phyloP scores from a whole-genome alignment of 2,329 filamentous ascomycete species.

The Penicillium nordicum region DNA sequence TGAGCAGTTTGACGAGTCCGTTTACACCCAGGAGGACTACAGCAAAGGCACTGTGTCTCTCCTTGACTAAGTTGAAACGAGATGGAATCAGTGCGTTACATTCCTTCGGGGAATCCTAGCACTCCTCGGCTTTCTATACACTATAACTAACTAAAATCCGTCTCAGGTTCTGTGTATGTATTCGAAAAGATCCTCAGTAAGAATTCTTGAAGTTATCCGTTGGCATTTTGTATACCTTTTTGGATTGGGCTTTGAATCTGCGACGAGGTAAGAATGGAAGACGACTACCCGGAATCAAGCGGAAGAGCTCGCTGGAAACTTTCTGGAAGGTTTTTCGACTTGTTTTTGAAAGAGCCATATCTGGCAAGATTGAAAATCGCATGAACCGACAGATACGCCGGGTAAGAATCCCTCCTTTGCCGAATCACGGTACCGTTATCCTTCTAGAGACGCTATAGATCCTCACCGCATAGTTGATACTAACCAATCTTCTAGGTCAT shows the following conservation, averaged over 20 bases:
- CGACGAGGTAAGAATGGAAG: constrained; percentile 19
- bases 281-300: constrained; percentile 7
- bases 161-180: constrained; percentile 14
- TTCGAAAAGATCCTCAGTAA: constrained; percentile 16
- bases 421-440: too few species aligned
- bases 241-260: constrained; percentile 19
- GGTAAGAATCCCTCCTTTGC: constrained; percentile 6
- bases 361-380: constrained; percentile 13
- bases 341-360: constrained; percentile 10
- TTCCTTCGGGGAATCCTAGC: too few species aligned
- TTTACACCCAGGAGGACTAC: too few species aligned
- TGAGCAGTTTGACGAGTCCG: too few species aligned
- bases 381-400: constrained; percentile 13
- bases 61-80: too few species aligned
- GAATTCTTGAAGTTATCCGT: constrained; percentile 15
- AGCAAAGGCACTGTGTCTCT: too few species aligned
- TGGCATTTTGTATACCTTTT: constrained; percentile 19
- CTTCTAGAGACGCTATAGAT: too few species aligned
- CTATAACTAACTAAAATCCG: background rate
- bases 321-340: background rate
- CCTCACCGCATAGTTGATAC: background rate
- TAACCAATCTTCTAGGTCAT: constrained; percentile 14
- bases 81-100: background rate
- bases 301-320: background rate
- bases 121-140: too few species aligned